A percentile compares a stretch with the other conserved stretches of the same genome.
Conservation (phyloP, 768 basidiomycete species). For the Pulveroboletus sp. region DNA sequence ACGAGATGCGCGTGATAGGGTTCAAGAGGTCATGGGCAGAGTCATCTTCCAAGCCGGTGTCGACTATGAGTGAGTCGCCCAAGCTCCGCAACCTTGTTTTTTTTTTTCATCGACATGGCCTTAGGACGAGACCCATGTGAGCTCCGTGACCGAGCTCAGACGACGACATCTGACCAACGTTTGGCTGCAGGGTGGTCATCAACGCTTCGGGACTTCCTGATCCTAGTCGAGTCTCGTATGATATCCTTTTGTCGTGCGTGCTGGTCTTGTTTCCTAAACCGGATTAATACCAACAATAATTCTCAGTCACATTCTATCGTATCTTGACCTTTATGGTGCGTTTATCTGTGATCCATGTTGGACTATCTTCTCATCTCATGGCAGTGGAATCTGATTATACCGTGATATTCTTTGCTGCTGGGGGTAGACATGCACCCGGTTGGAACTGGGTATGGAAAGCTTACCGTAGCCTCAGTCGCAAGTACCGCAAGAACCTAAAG, state of each 20-base stretch:
- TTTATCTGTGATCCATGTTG: not conserved
- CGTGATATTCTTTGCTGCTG: constrained; percentile 83
- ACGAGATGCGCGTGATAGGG: constrained; percentile 35
- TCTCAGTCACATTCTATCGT: constrained; percentile 66
- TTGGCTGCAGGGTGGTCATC: constrained; percentile 65
- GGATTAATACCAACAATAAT: constrained; percentile 4
- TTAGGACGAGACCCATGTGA: constrained; percentile 83
- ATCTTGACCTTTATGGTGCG: constrained; percentile 77
- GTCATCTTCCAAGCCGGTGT: constrained; percentile 88
- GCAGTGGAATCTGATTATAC: constrained; percentile 87
- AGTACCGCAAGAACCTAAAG: constrained; percentile 87
- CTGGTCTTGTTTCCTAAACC: constrained; percentile 9
- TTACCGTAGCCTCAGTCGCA: constrained; percentile 72
- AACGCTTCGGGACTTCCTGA: constrained; percentile 82
- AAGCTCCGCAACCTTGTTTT: constrained; percentile 6
- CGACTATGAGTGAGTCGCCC: constrained; percentile 68
- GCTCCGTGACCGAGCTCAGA: constrained; percentile 23
- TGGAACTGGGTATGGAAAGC: constrained; percentile 95
- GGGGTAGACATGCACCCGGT: constrained; percentile 64
- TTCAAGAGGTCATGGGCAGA: constrained; percentile 63
- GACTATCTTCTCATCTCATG: not conserved
- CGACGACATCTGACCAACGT: constrained; percentile 6
- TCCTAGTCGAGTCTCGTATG: constrained; percentile 71
- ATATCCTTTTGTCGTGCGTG: constrained; percentile 67
- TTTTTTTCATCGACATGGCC: constrained; percentile 11